Evolutionary conservation across 2,329 filamentous ascomycete species (phyloP), one percentile per base, ranked within the genome.

Genomic region (Claviceps sp.): DNA sequence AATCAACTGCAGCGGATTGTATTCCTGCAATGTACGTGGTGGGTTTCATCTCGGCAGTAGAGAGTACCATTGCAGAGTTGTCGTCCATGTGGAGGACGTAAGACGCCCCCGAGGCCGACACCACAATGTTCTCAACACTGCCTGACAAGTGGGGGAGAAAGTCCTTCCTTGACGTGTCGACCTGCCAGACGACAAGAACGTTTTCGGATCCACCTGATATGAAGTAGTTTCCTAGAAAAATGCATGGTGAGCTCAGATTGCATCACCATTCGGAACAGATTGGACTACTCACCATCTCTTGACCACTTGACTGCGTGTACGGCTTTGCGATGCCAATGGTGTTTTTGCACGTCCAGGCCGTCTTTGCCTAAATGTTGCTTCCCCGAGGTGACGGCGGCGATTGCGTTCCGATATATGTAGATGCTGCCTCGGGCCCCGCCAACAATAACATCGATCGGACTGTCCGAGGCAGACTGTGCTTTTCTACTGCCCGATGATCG

Each of bases 141-240:
- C 88, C 86, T 24, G 86, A 85, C 53, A 98, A 75, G 75, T 97
- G 89, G n/a, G 93, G 93, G 30, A 98, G 72, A 62, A 84, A 88
- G 62, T 93, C 85, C 61, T 81, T 82, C 63, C 84, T 84, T 56
- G 83, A 83, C 0, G 91, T 96, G 58, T 94, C 87, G 53, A 96
- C 74, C 68, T 98, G 93, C 90, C 90, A 97, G 37, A 96, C 72
- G 8, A 95, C 87, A 43, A 98, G 74, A 20, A 88, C 86, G 7
- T 88, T 90, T 68, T 98, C 93, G 22, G 82, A 81, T 37, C 93
- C 93, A 62, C 93, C 93, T 52, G 93, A 97, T 50, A 98, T 84
- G 54, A 98, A 70, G 66, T 98, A 98, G 63, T 95, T 89, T 49
- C 88, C 87, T 93, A 58, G 14, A 8, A 48, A 45, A 47, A 47